phyloP scores from a whole-genome alignment of 805 yeast genomes.

The Yamadazyma phyllophila region DNA sequence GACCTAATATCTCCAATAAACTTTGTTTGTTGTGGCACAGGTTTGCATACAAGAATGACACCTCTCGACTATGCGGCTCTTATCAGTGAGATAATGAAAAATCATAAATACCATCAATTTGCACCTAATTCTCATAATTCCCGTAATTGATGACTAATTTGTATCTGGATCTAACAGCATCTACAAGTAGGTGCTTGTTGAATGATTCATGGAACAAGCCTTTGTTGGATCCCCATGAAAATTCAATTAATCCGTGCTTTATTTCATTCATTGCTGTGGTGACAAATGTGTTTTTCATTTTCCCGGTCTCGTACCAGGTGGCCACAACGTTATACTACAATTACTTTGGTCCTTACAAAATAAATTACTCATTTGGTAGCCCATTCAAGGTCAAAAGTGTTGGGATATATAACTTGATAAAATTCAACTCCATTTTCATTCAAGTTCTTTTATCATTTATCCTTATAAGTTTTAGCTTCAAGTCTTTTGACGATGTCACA shows the following conservation, averaged over 20 bases:
- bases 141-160: no score
- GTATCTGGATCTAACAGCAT: background rate
- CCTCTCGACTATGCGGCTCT: background rate
- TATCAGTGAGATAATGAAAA: background rate
- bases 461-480: slow-evolving; percentile 10
- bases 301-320: slow-evolving; percentile 15
- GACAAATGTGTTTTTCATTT: slow-evolving; percentile 7
- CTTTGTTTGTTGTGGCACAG: background rate
- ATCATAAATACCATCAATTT: no score
- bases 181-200: background rate
- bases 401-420: slow-evolving; percentile 18
- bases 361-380: slow-evolving; percentile 21
- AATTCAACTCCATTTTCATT: slow-evolving; percentile 16
- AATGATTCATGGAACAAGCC: slow-evolving; percentile 18
- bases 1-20: no score
- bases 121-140: no score
- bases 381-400: slow-evolving; percentile 16
- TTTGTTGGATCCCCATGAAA: slow-evolving; percentile 21
- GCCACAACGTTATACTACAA: slow-evolving; percentile 12
- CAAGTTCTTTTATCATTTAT: slow-evolving; percentile 13
- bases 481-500: slow-evolving; percentile 5
- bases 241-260: slow-evolving; percentile 31
- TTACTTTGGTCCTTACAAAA: slow-evolving; percentile 15
- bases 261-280: slow-evolving; percentile 14
- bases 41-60: no score